Base-by-base conservation (phyloP, 805 yeast species). In the Yamadazyma endophytica region DNA sequence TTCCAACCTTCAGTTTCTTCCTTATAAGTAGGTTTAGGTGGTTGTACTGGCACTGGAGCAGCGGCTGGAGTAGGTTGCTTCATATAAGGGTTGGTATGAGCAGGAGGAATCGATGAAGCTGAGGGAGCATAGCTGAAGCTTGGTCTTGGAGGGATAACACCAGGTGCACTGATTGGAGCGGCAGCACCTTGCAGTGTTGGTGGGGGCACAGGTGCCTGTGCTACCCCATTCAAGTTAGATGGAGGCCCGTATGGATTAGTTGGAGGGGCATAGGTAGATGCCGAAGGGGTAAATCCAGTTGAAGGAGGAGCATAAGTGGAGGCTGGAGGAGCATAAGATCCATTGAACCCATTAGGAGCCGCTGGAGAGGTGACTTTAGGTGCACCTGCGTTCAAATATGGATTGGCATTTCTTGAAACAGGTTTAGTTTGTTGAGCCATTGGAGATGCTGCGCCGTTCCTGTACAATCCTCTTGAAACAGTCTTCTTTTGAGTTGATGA, bases 1-100 rank as follows among this genome's bases (percentile, higher is more conserved):
- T 79, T 79, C 86, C 87, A 79, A 3, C 85, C 86, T 22, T 79
- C 84, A 22, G 73, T 73, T 25, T 75, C 75, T 32, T 55, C 57
- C 35, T 67, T 70, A 37, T 43, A 44, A 4, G 56, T 37, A 23
- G 56, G 48, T 9, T 45, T 43, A 4, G 56, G 46, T 7, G 58
- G 56, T 13, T 42, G 42, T 6, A 55, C 49, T 18, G 54, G 47
- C 9, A 51, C 45, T 5, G 24, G 27, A 11, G 26, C 13, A 16
- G 37, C 36, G 20, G 57, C 47, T 27, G 42, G 54, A 36, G 33
- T 43, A 7, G 51, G 37, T 35, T 32, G 31, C 13, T 60, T 54
- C 36, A 56, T 54, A 37, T 59, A 58, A 21, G 70, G 64, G 28
- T 60, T 54, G n/a, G 49, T 32, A 13, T 49, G 39, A 9, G 49